Evolutionary conservation across 495 filamentous ascomycete genomes (phyloP).

Genomic region (Penicillium bovifimosum): DNA sequence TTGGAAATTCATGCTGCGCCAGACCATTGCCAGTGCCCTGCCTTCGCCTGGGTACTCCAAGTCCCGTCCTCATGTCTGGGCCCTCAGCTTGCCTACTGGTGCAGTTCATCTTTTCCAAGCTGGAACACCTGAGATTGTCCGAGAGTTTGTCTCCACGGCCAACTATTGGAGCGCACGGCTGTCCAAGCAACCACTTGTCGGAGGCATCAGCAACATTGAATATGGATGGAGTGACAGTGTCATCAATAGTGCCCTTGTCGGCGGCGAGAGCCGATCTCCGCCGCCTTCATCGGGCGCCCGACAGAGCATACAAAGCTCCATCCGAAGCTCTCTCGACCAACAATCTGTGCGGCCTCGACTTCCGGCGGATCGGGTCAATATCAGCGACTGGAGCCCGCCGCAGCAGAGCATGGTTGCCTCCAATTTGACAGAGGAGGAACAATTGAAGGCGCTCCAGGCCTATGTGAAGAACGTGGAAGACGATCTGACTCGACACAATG

Average conservation of each 20-base stretch:
- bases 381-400: slow-evolving; percentile 93
- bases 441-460: slow-evolving; percentile 63
- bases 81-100: slow-evolving; percentile 83
- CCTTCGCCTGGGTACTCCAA: slow-evolving; percentile 92
- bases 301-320: slow-evolving; percentile 64
- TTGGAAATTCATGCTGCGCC: slow-evolving; percentile 79
- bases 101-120: slow-evolving; percentile 97
- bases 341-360: slow-evolving; percentile 60
- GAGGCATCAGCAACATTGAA: slow-evolving; percentile 93
- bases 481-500: slow-evolving; percentile 81
- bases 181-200: slow-evolving; percentile 85
- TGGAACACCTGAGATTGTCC: slow-evolving; percentile 89
- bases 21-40: slow-evolving; percentile 86
- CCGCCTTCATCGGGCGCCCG: slow-evolving; percentile 42
- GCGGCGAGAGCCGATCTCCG: slow-evolving; percentile 40
- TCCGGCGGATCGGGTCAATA: slow-evolving; percentile 78
- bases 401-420: slow-evolving; percentile 82
- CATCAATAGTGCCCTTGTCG: slow-evolving; percentile 67
- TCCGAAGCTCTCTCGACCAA: slow-evolving; percentile 65
- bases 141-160: slow-evolving; percentile 87
- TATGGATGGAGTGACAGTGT: slow-evolving; percentile 94
- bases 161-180: slow-evolving; percentile 98
- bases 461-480: slow-evolving; percentile 85
- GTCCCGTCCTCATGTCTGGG: slow-evolving; percentile 87
- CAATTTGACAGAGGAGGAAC: slow-evolving; percentile 69